Evolutionary conservation across 2,329 filamentous ascomycete species (phyloP).

Genomic region (Aureobasidium subglaciale): DNA sequence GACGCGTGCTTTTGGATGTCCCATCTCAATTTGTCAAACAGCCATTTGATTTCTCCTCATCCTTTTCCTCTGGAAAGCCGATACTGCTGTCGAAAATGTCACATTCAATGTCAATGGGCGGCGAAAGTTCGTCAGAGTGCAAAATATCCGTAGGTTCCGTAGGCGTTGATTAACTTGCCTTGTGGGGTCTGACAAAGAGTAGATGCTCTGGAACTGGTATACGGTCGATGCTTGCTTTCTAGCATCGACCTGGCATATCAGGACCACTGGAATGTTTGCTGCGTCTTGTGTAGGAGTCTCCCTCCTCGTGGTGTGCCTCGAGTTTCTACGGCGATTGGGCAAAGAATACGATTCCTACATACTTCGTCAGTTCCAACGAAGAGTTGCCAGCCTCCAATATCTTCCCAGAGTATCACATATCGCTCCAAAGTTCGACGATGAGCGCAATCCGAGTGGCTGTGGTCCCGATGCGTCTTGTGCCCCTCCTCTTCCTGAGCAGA

Average conservation of each 20-base stretch:
- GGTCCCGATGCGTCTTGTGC: conserved; percentile 11
- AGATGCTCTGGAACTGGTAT: conserved; percentile 81
- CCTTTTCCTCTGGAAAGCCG: background rate
- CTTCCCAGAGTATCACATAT: background rate
- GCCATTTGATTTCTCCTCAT: no score
- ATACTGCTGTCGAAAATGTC: conserved; percentile 1
- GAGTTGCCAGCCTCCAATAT: background rate
- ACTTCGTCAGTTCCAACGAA: conserved; percentile 7
- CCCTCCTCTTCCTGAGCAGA: conserved; percentile 56
- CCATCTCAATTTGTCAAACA: no score
- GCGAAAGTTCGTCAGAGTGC: conserved; percentile 20
- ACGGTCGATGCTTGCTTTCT: conserved; percentile 68
- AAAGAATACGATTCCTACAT: conserved; percentile 68
- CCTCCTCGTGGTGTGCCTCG: conserved; percentile 64
- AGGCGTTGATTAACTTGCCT: background rate
- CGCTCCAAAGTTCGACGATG: background rate
- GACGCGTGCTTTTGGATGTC: background rate
- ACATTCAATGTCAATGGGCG: background rate
- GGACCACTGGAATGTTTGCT: conserved; percentile 63
- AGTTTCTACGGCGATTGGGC: conserved; percentile 61
- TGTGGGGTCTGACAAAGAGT: background rate
- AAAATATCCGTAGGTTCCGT: conserved; percentile 36
- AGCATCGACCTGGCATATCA: conserved; percentile 61
- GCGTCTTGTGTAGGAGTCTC: conserved; percentile 73
- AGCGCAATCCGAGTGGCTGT: background rate